Percentiles rank a stretch among this genome's conserved stretches.
phyloP scores from a whole-genome alignment of 1,139 yeast species.

The Pichia sp. region DNA sequence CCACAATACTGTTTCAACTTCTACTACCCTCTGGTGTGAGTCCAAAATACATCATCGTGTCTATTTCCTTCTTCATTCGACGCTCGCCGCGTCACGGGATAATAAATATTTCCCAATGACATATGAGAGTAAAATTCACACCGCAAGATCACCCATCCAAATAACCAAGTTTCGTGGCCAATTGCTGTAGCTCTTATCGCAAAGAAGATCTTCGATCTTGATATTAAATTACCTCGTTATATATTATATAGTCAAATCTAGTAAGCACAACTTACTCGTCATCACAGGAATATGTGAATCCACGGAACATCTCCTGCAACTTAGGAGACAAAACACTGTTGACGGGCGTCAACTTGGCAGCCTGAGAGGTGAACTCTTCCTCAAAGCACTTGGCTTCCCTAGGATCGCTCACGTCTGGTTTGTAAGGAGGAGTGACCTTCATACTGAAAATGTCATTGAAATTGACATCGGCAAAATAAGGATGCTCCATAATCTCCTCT shows the following conservation, averaged over 20 bases:
- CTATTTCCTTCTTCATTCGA: background rate
- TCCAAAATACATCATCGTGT: background rate
- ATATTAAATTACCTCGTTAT: too few relatives aligned
- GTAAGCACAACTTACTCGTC: conserved; percentile 31
- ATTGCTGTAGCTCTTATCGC: too few relatives aligned
- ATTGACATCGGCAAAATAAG: conserved; percentile 83
- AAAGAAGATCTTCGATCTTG: too few relatives aligned
- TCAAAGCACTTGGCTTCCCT: conserved; percentile 93
- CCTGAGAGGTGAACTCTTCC: conserved; percentile 89
- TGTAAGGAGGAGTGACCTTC: conserved; percentile 77
- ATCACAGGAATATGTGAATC: conserved; percentile 85
- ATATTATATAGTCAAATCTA: background rate
- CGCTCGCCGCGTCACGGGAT: background rate
- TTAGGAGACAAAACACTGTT: conserved; percentile 80
- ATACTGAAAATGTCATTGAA: conserved; percentile 79
- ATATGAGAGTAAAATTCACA: too few relatives aligned
- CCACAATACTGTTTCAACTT: background rate
- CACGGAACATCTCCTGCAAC: conserved; percentile 95
- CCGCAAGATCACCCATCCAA: too few relatives aligned
- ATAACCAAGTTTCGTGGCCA: too few relatives aligned
- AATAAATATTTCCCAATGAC: too few relatives aligned
- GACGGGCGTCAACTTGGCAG: conserved; percentile 93
- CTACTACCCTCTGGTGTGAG: background rate
- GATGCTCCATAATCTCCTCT: conserved; percentile 88
- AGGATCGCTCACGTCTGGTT: conserved; percentile 76